A percentile compares a stretch with the other conserved stretches of the same genome.
Conservation (phyloP, 148 eudicot species). For the Nyssa sinensis region DNA sequence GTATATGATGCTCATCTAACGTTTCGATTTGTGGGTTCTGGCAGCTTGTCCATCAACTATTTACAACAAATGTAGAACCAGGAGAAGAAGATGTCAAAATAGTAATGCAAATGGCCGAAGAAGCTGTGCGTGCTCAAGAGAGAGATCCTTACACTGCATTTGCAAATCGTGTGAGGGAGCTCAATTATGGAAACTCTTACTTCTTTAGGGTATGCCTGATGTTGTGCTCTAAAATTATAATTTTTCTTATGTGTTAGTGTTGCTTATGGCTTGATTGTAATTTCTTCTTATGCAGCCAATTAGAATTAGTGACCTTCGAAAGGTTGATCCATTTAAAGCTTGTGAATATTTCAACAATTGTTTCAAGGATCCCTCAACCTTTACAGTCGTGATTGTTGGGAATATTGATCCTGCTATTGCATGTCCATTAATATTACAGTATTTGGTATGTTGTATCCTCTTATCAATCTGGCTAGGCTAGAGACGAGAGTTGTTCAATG, state of each 20-base stretch:
- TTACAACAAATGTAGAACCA: slow-evolving; percentile 68
- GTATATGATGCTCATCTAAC: too few species aligned
- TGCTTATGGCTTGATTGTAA: slow-evolving; percentile 7
- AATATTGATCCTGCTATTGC: slow-evolving; percentile 69
- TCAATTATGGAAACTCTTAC: slow-evolving; percentile 84
- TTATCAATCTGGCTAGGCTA: background rate
- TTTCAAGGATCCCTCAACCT: slow-evolving; percentile 79
- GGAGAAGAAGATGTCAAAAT: slow-evolving; percentile 79
- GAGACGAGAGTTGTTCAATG: background rate
- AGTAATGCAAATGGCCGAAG: slow-evolving; percentile 96
- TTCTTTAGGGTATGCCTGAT: slow-evolving; percentile 62
- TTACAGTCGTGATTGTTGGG: slow-evolving; percentile 75
- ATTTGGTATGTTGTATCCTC: slow-evolving; percentile 50
- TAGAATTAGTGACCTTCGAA: slow-evolving; percentile 50
- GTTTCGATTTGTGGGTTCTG: slow-evolving; percentile 13
- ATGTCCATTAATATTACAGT: slow-evolving; percentile 60
- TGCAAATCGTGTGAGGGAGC: slow-evolving; percentile 83
- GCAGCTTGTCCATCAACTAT: slow-evolving; percentile 88
- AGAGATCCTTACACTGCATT: slow-evolving; percentile 93
- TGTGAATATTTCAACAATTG: slow-evolving; percentile 72
- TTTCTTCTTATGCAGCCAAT: slow-evolving; percentile 59
- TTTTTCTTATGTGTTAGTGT: slow-evolving; percentile 3
- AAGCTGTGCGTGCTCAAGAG: slow-evolving; percentile 85
- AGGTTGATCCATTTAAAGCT: slow-evolving; percentile 74
- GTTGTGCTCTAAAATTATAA: background rate